phyloP scores from a whole-genome alignment of 352 stramenopile species.

The Phytophthora cactorum region DNA sequence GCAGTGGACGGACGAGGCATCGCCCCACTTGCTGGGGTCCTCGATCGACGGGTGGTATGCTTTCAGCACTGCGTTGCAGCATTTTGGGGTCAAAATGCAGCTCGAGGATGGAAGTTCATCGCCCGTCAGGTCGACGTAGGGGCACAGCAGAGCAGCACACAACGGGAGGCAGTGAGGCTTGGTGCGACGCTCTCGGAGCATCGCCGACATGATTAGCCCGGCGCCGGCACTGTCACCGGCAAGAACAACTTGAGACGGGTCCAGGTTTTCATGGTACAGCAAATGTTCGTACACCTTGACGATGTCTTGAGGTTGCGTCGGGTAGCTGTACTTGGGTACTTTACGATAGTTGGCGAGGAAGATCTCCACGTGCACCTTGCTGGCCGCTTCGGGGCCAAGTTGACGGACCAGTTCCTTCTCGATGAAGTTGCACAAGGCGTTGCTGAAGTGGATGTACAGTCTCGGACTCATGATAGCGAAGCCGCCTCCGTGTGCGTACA shows the following conservation, averaged over 20 bases:
- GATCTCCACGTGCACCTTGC: conserved; percentile 42
- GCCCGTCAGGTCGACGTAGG: conserved; percentile 39
- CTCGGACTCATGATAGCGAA: conserved; percentile 48
- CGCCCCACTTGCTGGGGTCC: conserved; percentile 38
- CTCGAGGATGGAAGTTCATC: conserved; percentile 30
- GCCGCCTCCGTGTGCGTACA: conserved; percentile 56
- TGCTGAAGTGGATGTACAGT: conserved; percentile 52
- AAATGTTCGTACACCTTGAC: conserved; percentile 54
- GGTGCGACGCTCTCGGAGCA: conserved; percentile 41
- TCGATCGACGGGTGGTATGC: conserved; percentile 33
- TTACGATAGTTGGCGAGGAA: conserved; percentile 62
- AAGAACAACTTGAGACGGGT: conserved; percentile 47
- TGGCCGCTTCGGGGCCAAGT: conserved; percentile 2
- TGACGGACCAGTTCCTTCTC: conserved; percentile 31
- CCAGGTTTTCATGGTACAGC: conserved; percentile 37
- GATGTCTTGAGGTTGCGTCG: conserved; percentile 42
- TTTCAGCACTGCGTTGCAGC: conserved; percentile 26
- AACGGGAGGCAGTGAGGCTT: conserved; percentile 33
- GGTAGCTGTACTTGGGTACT: conserved; percentile 52
- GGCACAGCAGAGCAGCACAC: conserved; percentile 40
- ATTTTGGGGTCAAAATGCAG: conserved; percentile 41
- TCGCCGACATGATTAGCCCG: conserved; percentile 45
- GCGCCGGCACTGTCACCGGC: conserved; percentile 53
- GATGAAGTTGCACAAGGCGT: conserved; percentile 31
- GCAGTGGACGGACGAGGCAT: conserved; percentile 52